Evolutionary conservation across 192 early-diverging fungal species (phyloP).

Genomic region (Umbelopsis vinacea): DNA sequence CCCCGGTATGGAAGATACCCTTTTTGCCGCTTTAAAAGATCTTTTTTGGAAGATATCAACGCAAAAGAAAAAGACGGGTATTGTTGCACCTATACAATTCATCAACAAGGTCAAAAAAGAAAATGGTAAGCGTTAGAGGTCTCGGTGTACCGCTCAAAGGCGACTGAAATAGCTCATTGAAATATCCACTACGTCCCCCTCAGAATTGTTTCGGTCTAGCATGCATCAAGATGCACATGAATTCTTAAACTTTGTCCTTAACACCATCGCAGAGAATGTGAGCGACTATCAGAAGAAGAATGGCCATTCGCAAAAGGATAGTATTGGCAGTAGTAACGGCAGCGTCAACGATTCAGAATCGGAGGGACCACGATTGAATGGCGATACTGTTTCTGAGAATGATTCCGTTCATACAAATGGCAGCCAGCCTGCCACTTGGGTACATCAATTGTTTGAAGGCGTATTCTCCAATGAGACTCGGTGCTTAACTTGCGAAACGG

Average conservation of each 20-base stretch:
- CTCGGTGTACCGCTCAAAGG: no score
- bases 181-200: neutral
- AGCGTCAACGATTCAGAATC: slow-evolving; percentile 16
- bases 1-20: slow-evolving; percentile 74
- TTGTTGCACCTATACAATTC: slow-evolving; percentile 83
- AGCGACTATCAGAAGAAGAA: slow-evolving; percentile 65
- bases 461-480: slow-evolving; percentile 94
- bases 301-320: slow-evolving; percentile 18
- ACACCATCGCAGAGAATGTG: slow-evolving; percentile 89
- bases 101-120: slow-evolving; percentile 90
- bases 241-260: slow-evolving; percentile 93
- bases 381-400: slow-evolving; percentile 7
- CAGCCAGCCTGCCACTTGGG: slow-evolving; percentile 70
- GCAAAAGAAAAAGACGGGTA: slow-evolving; percentile 83
- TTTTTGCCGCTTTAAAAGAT: slow-evolving; percentile 85
- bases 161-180: neutral
- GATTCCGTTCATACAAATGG: slow-evolving; percentile 19
- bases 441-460: slow-evolving; percentile 96
- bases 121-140: slow-evolving; percentile 68
- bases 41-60: slow-evolving; percentile 84
- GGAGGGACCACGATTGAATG: neutral
- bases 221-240: slow-evolving; percentile 99
- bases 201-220: slow-evolving; percentile 90
- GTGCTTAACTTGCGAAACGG: slow-evolving; percentile 95
- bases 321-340: slow-evolving; percentile 17